Evolutionary conservation across 2,329 filamentous ascomycete species (phyloP), one percentile per base, ranked within the genome.

Genomic region (Fusarium paranaense): DNA sequence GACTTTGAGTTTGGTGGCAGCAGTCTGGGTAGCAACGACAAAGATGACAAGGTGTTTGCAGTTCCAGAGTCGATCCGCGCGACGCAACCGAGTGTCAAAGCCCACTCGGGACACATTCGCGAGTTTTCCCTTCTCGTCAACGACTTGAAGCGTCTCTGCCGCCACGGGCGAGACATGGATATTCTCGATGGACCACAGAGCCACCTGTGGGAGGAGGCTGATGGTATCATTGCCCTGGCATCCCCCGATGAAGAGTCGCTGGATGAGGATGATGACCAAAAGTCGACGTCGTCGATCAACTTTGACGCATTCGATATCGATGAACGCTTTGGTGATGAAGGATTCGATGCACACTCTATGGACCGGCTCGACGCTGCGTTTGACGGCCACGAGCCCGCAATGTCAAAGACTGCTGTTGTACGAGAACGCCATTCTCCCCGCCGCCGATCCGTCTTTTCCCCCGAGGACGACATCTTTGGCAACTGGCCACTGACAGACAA

Each of bases 191-290:
- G 93, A 8, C 80, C 87, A 7, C 87, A 91, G 25, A 86, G 87
- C 14, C 84, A 85, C 14, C 85, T 94, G 56, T 97, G 94, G 93
- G 90, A 91, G 76, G 94, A 97, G 80, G 94, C 95, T 2, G 93
- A 97, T 80, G 94, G 93, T 16, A 95, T 97, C 83, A 97, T 97
- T 79, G 93, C 94, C 37, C 85, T 97, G n/a, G 94, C 94, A 54
- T 92, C 91, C 2, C 91, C 91, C 2, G 91, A 93, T 70, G 87
- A 89, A 57, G 90, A 93, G 57, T 86, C 87, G 35, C 76, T 83
- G 7, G 84, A 85, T 14, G 81, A 81, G 18, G 73, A 79, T 42
- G 61, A 82, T 7, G 82, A 83, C 32, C 80, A 82, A 20, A 81
- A 81, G n/a, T 82, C 82, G 4, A 80, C 80, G 8, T 82, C 81